Evolutionary conservation across 495 filamentous ascomycete species (phyloP), one percentile per base, ranked within the genome.

Genomic region (Penicillium cosmopolitanum): DNA sequence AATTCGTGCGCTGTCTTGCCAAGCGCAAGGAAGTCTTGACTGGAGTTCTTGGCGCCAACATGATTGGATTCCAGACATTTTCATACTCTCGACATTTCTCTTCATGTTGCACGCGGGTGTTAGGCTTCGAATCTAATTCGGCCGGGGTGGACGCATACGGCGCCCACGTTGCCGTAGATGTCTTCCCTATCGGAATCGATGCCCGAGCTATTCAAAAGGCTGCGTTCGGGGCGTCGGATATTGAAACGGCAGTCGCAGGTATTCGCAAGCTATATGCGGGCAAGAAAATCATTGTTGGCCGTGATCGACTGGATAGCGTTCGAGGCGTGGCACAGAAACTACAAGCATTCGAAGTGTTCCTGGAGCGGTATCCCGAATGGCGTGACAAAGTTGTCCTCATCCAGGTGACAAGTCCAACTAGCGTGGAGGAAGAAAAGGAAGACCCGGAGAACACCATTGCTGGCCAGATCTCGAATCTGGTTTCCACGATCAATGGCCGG

Each of bases 211-310:
- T 92, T 23, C 85, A 91, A 59, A 80, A 81, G 53, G 75, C 84
- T 23, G 91, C 91, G 0, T 96, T 90, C 71, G 84, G 81, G 1
- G 78, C 86, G 40, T 71, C 83, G 0, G 84, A 82, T 23, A 87
- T 90, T 10, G 84, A 88, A 53, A 83, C 88, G 57, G 88, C 90
- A 62, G 80, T 89, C 43, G 73, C 73, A 18, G 80, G 73, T 0
- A 83, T 97, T 28, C 87, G 83, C 65, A 83, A 86, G 50, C 70
- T 92, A 56, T 96, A 96, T 68, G 81, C 75, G 6, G 91, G 85
- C 51, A 91, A 91, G 73, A 94, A 93, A 70, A 89, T 97, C 67
- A 96, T 97, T 56, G 92, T 96, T 56, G 93, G 93, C n/a, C 85
- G 93, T 63, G 93, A 97, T 70, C 88, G 93, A 2, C 74, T 97